Evolutionary conservation across 1,284 basidiomycete genomes (phyloP), one percentile per base, ranked within the genome.

Genomic region (Rhizoctonia solani): DNA sequence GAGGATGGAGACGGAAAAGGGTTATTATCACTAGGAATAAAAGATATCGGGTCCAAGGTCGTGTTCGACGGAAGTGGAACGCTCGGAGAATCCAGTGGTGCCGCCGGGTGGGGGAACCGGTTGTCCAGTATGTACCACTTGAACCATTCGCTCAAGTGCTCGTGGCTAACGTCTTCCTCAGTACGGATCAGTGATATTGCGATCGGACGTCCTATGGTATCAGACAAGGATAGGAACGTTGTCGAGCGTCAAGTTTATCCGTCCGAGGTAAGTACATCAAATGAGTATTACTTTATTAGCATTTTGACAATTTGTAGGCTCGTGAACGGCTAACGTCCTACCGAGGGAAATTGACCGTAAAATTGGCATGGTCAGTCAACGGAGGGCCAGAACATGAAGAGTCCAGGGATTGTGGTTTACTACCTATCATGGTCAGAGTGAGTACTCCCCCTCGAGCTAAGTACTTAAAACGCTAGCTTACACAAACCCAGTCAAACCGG

Each of bases 391-490:
- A 85, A 66, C 86, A 90, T 72, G 87, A 88, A 71, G 85, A 92
- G 70, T 85, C 85, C 59, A 88, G 90, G 73, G 94, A 98, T 71
- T 93, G 97, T 75, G 97, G 97, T 69, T 83, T 93, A 52, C 82
- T 98, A 16, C 97, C 97, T 4, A 88, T 99, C 79, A 98, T 99
- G 95, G 90, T 98, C 78, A 87, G 93, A 75, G 93, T 95, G 77
- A 74, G 92, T 83, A 32, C 53, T 46, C 19, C 23, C 54, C 34
- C 47, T 59, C 54, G 54, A 32, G 66, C 50, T n/a, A n/a, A n/a
- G n/a, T 21, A 52, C 42, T 19, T 19, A 39, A 9, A 34, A 68
- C 2, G 6, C 25, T 14, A 30, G 23, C 4, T 21, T 47, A 65
- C 16, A 34, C 25, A 5, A 41, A 54, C 70, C 1, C 70, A 95